Evolutionary conservation across 768 basidiomycete species (phyloP).

Genomic region (Mycena capillaripes): DNA sequence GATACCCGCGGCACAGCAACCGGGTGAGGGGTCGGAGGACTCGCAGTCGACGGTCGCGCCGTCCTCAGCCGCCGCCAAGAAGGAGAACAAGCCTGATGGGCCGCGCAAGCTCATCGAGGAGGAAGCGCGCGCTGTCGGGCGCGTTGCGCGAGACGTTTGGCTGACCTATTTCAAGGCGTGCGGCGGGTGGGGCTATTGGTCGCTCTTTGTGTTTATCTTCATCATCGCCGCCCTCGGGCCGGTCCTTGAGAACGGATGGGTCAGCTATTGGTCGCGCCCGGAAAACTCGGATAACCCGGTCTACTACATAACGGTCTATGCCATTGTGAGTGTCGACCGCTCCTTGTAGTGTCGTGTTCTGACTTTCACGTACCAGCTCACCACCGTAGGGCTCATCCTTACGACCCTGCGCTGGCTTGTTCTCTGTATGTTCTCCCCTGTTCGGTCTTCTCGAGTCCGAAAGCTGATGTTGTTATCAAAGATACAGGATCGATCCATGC

Average conservation of each 20-base stretch:
- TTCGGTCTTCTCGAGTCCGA: neutral
- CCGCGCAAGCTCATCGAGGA: conserved; percentile 91
- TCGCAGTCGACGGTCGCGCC: conserved; percentile 49
- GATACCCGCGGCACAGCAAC: conserved; percentile 21
- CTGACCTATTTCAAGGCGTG: conserved; percentile 65
- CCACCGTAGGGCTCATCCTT: conserved; percentile 56
- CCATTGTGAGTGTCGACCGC: conserved; percentile 69
- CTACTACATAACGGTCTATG: conserved; percentile 83
- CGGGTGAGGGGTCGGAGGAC: conserved; percentile 32
- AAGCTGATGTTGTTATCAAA: conserved; percentile 37
- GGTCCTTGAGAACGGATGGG: conserved; percentile 81
- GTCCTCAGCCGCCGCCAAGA: conserved; percentile 45
- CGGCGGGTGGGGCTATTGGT: conserved; percentile 70
- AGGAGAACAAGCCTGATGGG: conserved; percentile 58
- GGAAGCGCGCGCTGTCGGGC: conserved; percentile 82
- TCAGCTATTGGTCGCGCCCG: conserved; percentile 76
- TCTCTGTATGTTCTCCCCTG: conserved; percentile 69
- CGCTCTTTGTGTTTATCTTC: conserved; percentile 64
- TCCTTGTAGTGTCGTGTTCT: conserved; percentile 27
- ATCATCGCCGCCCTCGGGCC: conserved; percentile 73
- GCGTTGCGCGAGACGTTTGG: conserved; percentile 80
- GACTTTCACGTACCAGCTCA: conserved; percentile 42
- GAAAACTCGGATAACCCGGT: conserved; percentile 57
- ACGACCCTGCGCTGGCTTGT: conserved; percentile 77
- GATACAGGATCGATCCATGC: conserved; percentile 88